Conservation (phyloP, 192 early-diverging fungal species). For the Kickxella alabastrina region DNA sequence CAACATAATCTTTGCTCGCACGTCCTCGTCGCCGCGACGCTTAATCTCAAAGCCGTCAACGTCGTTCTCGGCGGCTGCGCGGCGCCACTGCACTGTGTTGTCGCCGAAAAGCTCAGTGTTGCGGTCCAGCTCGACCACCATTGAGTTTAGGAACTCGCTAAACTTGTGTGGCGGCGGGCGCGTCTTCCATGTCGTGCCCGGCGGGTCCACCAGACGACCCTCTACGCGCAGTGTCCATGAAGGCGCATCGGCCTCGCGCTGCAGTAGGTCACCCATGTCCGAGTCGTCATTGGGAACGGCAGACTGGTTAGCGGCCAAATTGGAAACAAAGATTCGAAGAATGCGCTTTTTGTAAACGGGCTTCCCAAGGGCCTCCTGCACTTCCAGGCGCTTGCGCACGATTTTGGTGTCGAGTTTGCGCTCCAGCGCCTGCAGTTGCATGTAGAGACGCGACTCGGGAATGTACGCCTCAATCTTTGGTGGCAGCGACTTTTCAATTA, state of each 20-base stretch:
- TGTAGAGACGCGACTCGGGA: constrained; percentile 87
- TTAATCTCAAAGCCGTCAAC: constrained; percentile 90
- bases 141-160: constrained; percentile 76
- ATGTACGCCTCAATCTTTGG: constrained; percentile 82
- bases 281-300: constrained; percentile 8
- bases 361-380: constrained; percentile 78
- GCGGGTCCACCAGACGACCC: constrained; percentile 80
- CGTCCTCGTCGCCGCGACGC: constrained; percentile 81
- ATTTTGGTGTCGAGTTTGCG: constrained; percentile 84
- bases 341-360: constrained; percentile 70
- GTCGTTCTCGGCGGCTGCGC: constrained; percentile 25
- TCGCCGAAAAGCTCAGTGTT: constrained; percentile 74
- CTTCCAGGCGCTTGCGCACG: constrained; percentile 83
- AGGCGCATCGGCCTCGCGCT: constrained; percentile 49
- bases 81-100: constrained; percentile 46
- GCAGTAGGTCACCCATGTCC: constrained; percentile 9
- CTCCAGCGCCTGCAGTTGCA: constrained; percentile 83
- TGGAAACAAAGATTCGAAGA: constrained; percentile 90
- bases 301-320: constrained; percentile 73
- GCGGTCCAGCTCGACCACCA: constrained; percentile 82
- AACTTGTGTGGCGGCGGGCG: constrained; percentile 69
- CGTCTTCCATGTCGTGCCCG: constrained; percentile 55
- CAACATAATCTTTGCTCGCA: constrained; percentile 74
- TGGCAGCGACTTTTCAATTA: constrained; percentile 43
- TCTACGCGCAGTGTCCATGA: constrained; percentile 91